Conservation (phyloP, 495 filamentous ascomycete genomes). For the Aspergillus incahuasiensis region DNA sequence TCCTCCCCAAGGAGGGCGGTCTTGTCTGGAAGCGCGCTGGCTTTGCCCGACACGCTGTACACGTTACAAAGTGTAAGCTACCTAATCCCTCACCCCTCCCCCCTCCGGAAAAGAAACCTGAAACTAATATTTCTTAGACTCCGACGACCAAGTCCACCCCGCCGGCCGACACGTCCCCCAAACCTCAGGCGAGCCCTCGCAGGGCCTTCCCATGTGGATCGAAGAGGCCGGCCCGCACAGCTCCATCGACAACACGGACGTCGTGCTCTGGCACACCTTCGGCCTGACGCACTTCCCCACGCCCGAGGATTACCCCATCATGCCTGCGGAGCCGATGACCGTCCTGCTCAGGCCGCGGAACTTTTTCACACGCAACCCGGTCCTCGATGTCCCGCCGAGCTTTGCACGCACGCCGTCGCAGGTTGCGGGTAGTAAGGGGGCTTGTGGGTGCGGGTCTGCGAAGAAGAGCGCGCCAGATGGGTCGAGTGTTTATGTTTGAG, state of each 20-base stretch:
- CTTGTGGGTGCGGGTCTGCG: conserved; percentile 31
- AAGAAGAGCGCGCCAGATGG: conserved; percentile 36
- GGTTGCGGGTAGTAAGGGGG: conserved; percentile 46
- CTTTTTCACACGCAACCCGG: conserved; percentile 85
- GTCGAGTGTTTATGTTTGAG: conserved; percentile 40
- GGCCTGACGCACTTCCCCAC: conserved; percentile 88
- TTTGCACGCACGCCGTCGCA: conserved; percentile 71
- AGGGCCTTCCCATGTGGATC: conserved; percentile 80
- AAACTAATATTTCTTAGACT: conserved; percentile 46
- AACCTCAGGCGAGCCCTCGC: conserved; percentile 78
- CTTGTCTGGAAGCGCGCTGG: conserved; percentile 92
- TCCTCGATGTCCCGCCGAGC: conserved; percentile 80
- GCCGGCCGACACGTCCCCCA: conserved; percentile 93
- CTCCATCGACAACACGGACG: conserved; percentile 76
- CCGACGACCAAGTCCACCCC: conserved; percentile 82
- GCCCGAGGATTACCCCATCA: conserved; percentile 91
- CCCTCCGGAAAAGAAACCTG: background rate
- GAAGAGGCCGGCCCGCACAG: conserved; percentile 56
- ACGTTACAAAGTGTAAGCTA: conserved; percentile 81
- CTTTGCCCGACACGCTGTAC: conserved; percentile 86
- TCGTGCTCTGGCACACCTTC: conserved; percentile 97
- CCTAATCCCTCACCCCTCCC: background rate
- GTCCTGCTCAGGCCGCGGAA: conserved; percentile 77
- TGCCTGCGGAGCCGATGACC: conserved; percentile 90
- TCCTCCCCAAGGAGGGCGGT: conserved; percentile 80